Conservation (phyloP, 805 yeast species). For the Debaryomyces prosopidis region DNA sequence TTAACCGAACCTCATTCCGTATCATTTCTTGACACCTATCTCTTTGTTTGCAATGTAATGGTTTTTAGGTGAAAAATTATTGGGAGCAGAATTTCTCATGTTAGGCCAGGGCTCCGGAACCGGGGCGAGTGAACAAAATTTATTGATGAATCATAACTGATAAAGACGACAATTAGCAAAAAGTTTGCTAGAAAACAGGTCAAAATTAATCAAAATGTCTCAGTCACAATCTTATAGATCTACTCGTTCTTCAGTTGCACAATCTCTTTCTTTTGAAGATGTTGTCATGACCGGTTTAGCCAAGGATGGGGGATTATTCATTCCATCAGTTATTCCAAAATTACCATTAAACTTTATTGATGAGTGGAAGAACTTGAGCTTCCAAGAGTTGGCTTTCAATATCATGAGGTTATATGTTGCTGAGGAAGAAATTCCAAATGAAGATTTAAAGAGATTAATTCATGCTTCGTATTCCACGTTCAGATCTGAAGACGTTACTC, state of each 20-base stretch:
- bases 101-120: background rate
- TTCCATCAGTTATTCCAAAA: slow-evolving; percentile 81
- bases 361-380: slow-evolving; percentile 72
- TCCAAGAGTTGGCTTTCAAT: slow-evolving; percentile 84
- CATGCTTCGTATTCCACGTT: slow-evolving; percentile 84
- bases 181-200: background rate
- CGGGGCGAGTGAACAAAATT: background rate
- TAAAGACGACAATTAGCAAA: background rate
- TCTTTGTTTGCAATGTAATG: background rate
- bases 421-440: slow-evolving; percentile 68
- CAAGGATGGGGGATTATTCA: slow-evolving; percentile 92
- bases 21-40: background rate
- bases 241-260: slow-evolving; percentile 61
- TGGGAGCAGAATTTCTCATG: slow-evolving; percentile 1
- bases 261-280: slow-evolving; percentile 69
- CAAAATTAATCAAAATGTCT: slow-evolving; percentile 4
- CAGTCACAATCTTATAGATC: slow-evolving; percentile 71
- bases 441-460: slow-evolving; percentile 64
- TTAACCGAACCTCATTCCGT: background rate
- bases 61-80: background rate
- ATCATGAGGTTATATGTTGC: slow-evolving; percentile 80
- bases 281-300: slow-evolving; percentile 91
- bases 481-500: slow-evolving; percentile 87
- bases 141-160: slow-evolving; percentile 3
- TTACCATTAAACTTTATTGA: slow-evolving; percentile 55